These are phyloP conservation scores for Copromyces sp. DNA, from an alignment of 495 filamentous ascomycete genomes.

Conservation along the genomic window DNA sequence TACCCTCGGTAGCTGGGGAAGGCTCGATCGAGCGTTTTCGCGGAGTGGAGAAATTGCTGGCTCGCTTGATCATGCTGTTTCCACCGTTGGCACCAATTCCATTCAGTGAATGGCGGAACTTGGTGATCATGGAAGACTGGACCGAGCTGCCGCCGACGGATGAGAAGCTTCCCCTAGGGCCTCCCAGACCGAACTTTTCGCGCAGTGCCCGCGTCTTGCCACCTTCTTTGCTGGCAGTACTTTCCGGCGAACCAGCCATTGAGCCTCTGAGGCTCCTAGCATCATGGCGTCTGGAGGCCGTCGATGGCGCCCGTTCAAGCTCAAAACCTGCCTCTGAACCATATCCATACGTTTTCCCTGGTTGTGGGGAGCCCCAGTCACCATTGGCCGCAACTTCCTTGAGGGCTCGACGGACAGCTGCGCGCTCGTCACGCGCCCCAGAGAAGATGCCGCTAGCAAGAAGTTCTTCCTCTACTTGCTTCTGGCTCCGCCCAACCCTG, in stretches of 20 bases:
- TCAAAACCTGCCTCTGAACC: constrained; percentile 16
- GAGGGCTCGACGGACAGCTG: constrained; percentile 21
- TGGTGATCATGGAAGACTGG: constrained; percentile 1
- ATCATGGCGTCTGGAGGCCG: neutral
- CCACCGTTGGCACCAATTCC: neutral
- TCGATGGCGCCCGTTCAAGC: constrained; percentile 8
- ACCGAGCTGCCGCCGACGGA: constrained; percentile 2
- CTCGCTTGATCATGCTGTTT: constrained; percentile 1
- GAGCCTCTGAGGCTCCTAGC: neutral
- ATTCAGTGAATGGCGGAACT: constrained; percentile 15
- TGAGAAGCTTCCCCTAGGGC: constrained; percentile 16
- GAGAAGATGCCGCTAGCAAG: constrained; percentile 32
- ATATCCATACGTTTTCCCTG: constrained; percentile 5
- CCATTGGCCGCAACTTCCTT: constrained; percentile 4
- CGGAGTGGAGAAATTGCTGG: constrained; percentile 15
- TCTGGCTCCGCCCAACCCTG: neutral
- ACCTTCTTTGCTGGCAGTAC: constrained; percentile 13
- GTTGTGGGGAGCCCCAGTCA: neutral
- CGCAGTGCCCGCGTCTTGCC: constrained; percentile 22
- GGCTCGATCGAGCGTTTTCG: constrained; percentile 14
- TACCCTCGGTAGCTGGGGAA: constrained; percentile 7
- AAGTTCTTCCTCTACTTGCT: constrained; percentile 28
- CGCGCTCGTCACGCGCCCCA: constrained; percentile 26
- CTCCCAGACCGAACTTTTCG: constrained; percentile 21
- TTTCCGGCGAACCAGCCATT: constrained; percentile 4